A percentile compares a stretch with the other conserved stretches of the same genome.
These are phyloP conservation scores for Rhodamnia rubescens DNA, from an alignment of 345 rosid species.

Conservation along the genomic window DNA sequence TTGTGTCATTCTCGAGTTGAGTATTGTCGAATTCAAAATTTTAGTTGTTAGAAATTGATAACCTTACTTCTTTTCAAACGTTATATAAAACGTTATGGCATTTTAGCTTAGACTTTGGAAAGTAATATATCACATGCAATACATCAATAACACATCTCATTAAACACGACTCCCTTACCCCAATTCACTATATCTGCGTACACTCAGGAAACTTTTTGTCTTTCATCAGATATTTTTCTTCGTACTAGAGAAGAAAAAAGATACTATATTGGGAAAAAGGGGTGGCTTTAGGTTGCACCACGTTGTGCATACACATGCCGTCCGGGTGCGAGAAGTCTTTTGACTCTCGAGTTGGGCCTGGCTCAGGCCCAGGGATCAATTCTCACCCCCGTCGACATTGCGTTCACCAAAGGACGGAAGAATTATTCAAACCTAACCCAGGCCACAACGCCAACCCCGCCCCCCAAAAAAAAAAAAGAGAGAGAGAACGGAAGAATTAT, in stretches of 20 bases:
- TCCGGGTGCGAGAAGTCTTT: not conserved
- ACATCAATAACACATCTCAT: not conserved
- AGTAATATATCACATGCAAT: not conserved
- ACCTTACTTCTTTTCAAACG: not conserved
- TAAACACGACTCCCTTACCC: not conserved
- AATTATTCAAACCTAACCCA: no score
- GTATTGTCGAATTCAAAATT: not conserved
- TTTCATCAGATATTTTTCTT: not conserved
- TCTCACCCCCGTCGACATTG: no score
- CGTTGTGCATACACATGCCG: not conserved
- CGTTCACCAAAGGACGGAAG: no score
- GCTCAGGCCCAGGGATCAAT: not conserved
- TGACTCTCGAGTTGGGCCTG: not conserved
- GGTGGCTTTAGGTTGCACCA: not conserved
- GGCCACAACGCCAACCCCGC: no score
- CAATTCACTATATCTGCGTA: not conserved
- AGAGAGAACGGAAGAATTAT: no score
- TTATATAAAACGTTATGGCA: accelerated
- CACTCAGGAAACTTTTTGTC: not conserved
- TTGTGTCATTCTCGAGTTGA: not conserved
- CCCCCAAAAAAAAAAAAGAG: no score
- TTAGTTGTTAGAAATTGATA: no score
- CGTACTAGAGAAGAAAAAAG: not conserved
- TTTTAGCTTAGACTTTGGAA: not conserved
- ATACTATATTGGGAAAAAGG: not conserved